phyloP scores from a whole-genome alignment of 495 filamentous ascomycete species.

The Hypoxylon lenormandii region DNA sequence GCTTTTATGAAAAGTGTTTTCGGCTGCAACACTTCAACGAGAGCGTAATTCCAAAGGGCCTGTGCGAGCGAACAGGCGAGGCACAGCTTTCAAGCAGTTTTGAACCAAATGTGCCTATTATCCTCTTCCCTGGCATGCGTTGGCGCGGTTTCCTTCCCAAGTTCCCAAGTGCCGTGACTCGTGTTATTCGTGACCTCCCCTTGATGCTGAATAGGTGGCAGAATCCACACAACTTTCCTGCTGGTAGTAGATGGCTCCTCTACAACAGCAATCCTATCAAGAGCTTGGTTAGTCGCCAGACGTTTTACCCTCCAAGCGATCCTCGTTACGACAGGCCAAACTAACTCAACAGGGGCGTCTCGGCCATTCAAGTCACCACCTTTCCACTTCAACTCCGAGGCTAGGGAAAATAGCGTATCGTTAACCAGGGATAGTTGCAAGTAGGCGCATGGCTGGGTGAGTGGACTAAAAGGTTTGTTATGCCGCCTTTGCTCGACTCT shows the following conservation, averaged over 20 bases:
- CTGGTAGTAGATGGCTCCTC: constrained; percentile 3
- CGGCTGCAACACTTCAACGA: constrained; percentile 1
- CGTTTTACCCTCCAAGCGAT: constrained; percentile 12
- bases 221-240: not conserved
- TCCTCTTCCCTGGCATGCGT: constrained; percentile 24
- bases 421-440: constrained; percentile 26
- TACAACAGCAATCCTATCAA: constrained; percentile 14
- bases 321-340: constrained; percentile 27
- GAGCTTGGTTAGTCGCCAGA: constrained; percentile 19
- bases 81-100: constrained; percentile 4
- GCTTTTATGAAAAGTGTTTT: constrained; percentile 20
- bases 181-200: constrained; percentile 6
- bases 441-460: constrained; percentile 37
- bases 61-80: not conserved
- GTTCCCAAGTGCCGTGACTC: constrained; percentile 9
- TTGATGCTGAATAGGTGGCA: constrained; percentile 7
- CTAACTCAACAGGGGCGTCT: constrained; percentile 14
- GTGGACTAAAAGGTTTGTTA: constrained; percentile 4
- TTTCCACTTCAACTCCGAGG: constrained; percentile 23
- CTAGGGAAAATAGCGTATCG: constrained; percentile 19
- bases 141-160: constrained; percentile 2
- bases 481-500: constrained; percentile 9
- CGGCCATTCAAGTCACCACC: constrained; percentile 25
- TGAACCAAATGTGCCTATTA: constrained; percentile 16
- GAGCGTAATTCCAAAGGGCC: constrained; percentile 9